Percentiles rank a stretch among this genome's conserved stretches.
These are phyloP conservation scores for Apophysomyces ossiformis DNA, from an alignment of 371 early-diverging fungal species.

Conservation along the genomic window DNA sequence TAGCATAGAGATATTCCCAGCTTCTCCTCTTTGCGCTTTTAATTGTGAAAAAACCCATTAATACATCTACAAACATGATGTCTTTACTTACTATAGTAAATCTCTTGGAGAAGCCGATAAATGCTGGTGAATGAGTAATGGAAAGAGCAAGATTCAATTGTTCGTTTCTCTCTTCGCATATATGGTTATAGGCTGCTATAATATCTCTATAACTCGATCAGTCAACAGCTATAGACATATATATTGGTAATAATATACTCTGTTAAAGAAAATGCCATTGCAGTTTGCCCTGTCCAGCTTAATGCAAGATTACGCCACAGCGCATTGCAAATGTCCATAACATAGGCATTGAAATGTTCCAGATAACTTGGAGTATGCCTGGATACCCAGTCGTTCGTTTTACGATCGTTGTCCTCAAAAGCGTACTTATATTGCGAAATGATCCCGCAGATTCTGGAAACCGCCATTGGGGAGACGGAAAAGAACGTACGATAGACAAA, in stretches of 20 bases:
- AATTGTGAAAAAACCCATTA: background rate
- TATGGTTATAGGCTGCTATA: slow-evolving; percentile 26
- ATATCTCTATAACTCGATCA: slow-evolving; percentile 27
- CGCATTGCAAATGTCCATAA: slow-evolving; percentile 62
- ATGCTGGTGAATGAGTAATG: slow-evolving; percentile 49
- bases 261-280: slow-evolving; percentile 46
- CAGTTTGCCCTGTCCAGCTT: slow-evolving; percentile 37
- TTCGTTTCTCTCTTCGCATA: slow-evolving; percentile 40
- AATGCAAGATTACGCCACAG: slow-evolving; percentile 58
- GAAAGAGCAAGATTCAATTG: slow-evolving; percentile 43
- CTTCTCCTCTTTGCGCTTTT: slow-evolving; percentile 19
- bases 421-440: slow-evolving; percentile 51
- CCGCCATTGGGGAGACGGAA: slow-evolving; percentile 54
- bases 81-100: slow-evolving; percentile 36
- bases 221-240: background rate
- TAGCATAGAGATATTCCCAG: slow-evolving; percentile 11
- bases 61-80: background rate
- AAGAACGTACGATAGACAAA: slow-evolving; percentile 59
- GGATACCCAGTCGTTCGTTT: slow-evolving; percentile 34
- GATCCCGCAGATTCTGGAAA: slow-evolving; percentile 62
- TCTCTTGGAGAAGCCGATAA: slow-evolving; percentile 50
- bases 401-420: slow-evolving; percentile 42
- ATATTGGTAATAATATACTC: slow-evolving; percentile 30
- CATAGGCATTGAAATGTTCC: slow-evolving; percentile 58
- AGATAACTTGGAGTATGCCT: slow-evolving; percentile 52